Base-by-base conservation (phyloP, 495 filamentous ascomycete genomes). In the Xylaria bambusicola region DNA sequence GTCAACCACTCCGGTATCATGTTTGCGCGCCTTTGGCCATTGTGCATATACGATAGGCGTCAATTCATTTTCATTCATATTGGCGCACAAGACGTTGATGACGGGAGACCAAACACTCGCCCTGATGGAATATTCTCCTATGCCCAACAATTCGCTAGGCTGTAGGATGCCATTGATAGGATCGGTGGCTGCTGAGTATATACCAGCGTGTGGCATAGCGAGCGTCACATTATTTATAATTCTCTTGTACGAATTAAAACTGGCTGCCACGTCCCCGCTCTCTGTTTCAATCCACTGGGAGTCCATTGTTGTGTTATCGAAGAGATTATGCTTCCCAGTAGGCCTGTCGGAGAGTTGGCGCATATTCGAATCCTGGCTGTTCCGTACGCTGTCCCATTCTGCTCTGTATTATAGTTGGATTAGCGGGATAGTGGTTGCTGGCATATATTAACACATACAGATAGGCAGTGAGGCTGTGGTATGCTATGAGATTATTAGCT, bases 221-320 rank as follows among this genome's bases (percentile, higher is more conserved):
- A 91, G 80, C 0, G 86, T 89, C 40, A 91, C 81, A 63, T 91
- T 92, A 70, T 89, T 86, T 58, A 91, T 68, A 42, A 87, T 72
- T 35, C 88, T 75, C 0, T 62, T 55, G 61, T 81, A 68, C 27
- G 71, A 58, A 2, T 69, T 51, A 12, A 82, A 88, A 2, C 71
- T 67, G 4, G 69, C 67, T 0, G 71, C 74, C 29, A 84, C 76
- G 55, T 87, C 68, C 23, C 70, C 66, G 7, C 70, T 62, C 12
- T 82, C 73, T 10, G 62, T 66, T 53, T 78, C 71, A 48, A 90
- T 82, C 87, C 87, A 91, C 35, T 75, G 73, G 3, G 81, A 84
- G 2, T 66, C 77, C 29, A 89, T 70, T 0, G 86, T 88, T 0
- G 84, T 88, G 66, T 89, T 86, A 62, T 89, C 86, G 64, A 81